Conservation (phyloP, 768 basidiomycete species). For the Leccinum boreale region DNA sequence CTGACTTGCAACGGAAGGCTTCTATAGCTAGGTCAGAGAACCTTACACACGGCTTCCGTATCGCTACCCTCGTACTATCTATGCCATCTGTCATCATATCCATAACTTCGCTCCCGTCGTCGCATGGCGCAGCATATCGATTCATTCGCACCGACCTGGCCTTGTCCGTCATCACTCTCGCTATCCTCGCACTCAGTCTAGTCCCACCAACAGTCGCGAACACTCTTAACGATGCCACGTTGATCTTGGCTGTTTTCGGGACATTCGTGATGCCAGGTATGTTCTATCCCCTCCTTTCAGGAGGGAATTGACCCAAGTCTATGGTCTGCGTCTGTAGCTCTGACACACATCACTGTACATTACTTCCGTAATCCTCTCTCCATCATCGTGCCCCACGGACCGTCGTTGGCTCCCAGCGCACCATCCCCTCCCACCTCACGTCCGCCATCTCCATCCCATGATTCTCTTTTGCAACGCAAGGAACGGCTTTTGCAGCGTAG, state of each 20-base stretch:
- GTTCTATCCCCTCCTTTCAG: slow-evolving; percentile 4
- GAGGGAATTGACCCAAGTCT: not conserved
- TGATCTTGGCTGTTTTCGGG: slow-evolving; percentile 50
- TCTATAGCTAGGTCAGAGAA: slow-evolving; percentile 5
- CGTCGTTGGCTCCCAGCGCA: slow-evolving; percentile 20
- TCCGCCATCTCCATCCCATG: slow-evolving; percentile 37
- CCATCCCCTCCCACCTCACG: slow-evolving; percentile 16
- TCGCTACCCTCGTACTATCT: slow-evolving; percentile 52
- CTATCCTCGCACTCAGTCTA: slow-evolving; percentile 45
- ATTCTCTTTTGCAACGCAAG: slow-evolving; percentile 82
- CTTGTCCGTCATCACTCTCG: slow-evolving; percentile 38
- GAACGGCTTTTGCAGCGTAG: slow-evolving; percentile 78
- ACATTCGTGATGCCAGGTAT: slow-evolving; percentile 64
- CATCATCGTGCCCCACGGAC: slow-evolving; percentile 69
- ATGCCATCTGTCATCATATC: slow-evolving; percentile 60
- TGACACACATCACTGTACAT: slow-evolving; percentile 79
- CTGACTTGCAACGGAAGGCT: slow-evolving; percentile 14
- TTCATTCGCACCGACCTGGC: slow-evolving; percentile 42
- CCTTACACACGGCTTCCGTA: slow-evolving; percentile 38
- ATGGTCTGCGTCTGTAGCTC: slow-evolving; percentile 36
- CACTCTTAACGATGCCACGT: slow-evolving; percentile 44
- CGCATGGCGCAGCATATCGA: slow-evolving; percentile 43
- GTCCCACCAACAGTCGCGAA: slow-evolving; percentile 38
- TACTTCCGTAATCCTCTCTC: slow-evolving; percentile 81
- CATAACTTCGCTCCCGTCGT: slow-evolving; percentile 48